A percentile compares a stretch with the other conserved stretches of the same genome.
These are phyloP conservation scores for Cruciata laevipes DNA, from an alignment of 257 asterid species.

Conservation along the genomic window DNA sequence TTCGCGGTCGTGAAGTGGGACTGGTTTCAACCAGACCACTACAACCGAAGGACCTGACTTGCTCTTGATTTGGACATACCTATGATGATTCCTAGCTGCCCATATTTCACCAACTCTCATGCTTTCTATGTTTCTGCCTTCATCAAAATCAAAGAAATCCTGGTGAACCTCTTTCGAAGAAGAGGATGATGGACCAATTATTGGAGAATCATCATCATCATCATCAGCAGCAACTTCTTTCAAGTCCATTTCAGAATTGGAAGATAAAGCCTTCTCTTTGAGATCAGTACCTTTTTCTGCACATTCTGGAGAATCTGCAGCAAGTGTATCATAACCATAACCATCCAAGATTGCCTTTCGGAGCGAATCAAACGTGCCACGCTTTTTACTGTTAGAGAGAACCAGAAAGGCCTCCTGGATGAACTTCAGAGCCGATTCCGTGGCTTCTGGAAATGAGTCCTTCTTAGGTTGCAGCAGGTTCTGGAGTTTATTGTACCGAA, in stretches of 20 bases:
- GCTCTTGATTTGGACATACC: background rate
- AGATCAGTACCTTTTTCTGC: background rate
- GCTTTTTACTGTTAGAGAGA: slow-evolving; percentile 13
- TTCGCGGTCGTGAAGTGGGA: slow-evolving; percentile 18
- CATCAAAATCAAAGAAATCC: slow-evolving; percentile 20
- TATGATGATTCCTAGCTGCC: slow-evolving; percentile 15
- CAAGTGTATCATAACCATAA: background rate
- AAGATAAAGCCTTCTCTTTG: too few relatives aligned
- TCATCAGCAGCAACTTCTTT: background rate
- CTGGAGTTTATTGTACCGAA: slow-evolving; percentile 3
- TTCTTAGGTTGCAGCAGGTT: slow-evolving; percentile 13
- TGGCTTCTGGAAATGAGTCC: slow-evolving; percentile 4
- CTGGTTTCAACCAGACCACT: slow-evolving; percentile 17
- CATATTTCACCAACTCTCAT: slow-evolving; percentile 18
- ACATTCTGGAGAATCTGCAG: background rate
- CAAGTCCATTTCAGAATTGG: too few relatives aligned
- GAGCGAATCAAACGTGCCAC: slow-evolving; percentile 15
- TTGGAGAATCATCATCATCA: too few relatives aligned
- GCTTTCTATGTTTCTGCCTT: slow-evolving; percentile 7
- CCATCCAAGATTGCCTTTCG: slow-evolving; percentile 8
- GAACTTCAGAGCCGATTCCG: slow-evolving; percentile 17
- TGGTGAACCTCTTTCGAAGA: slow-evolving; percentile 2
- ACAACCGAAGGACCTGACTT: slow-evolving; percentile 1
- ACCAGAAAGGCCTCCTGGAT: slow-evolving; percentile 14
- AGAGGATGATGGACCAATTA: background rate